phyloP scores from a whole-genome alignment of 805 yeast species.

The Danielia oregonensis region DNA sequence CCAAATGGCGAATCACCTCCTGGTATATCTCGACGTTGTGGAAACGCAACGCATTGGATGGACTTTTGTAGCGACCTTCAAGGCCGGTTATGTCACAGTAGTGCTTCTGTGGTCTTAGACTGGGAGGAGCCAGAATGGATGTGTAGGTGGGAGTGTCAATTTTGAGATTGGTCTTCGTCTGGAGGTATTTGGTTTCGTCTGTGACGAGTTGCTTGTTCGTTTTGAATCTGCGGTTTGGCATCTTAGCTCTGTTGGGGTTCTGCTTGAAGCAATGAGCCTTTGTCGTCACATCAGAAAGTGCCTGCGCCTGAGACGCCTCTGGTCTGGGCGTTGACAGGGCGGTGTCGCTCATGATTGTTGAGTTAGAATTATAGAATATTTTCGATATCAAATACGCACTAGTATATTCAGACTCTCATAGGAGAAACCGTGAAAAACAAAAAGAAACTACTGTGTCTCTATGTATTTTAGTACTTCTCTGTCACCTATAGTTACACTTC shows the following conservation, averaged over 20 bases:
- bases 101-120: conserved; percentile 71
- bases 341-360: conserved; percentile 1
- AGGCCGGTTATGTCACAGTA: conserved; percentile 95
- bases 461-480: too few species aligned
- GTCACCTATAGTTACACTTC: too few species aligned
- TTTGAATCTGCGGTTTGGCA: conserved; percentile 62
- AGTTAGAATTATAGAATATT: too few species aligned
- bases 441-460: too few species aligned
- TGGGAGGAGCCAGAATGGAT: conserved; percentile 81
- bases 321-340: conserved; percentile 4
- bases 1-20: conserved; percentile 70
- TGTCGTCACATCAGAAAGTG: conserved; percentile 37
- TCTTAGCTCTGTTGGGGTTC: conserved; percentile 43
- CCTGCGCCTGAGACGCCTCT: conserved; percentile 17
- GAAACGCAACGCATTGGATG: conserved; percentile 70
- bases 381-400: too few species aligned
- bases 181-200: conserved; percentile 72
- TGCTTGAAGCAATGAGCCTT: conserved; percentile 55
- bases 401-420: too few species aligned
- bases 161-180: conserved; percentile 31
- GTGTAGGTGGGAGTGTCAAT: conserved; percentile 63
- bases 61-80: conserved; percentile 70
- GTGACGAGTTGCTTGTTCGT: conserved; percentile 66
- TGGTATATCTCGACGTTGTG: conserved; percentile 78
- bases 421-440: too few species aligned